phyloP scores from a whole-genome alignment of 768 basidiomycete species.

The Strobilomyces echinocephalus region DNA sequence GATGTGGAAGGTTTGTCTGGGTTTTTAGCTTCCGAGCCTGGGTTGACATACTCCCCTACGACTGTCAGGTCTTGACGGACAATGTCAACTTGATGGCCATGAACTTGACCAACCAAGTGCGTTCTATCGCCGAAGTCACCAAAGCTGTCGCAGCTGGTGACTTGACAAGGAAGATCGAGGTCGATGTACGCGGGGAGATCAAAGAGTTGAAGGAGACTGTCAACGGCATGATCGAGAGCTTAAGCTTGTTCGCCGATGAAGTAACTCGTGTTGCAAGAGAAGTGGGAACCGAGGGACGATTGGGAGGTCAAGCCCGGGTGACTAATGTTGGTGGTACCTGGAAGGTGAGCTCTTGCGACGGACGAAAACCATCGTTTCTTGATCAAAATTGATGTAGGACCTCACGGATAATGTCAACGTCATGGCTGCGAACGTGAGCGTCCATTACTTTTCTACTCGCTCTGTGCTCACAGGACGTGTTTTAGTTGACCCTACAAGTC shows the following conservation, averaged over 20 bases:
- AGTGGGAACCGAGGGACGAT: conserved; percentile 92
- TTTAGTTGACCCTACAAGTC: conserved; percentile 85
- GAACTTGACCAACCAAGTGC: conserved; percentile 88
- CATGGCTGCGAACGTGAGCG: conserved; percentile 85
- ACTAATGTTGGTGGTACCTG: conserved; percentile 94
- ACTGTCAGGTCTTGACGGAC: conserved; percentile 53
- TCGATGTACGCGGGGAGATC: conserved; percentile 91
- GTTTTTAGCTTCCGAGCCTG: background rate
- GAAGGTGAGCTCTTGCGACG: conserved; percentile 47
- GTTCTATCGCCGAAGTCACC: conserved; percentile 86
- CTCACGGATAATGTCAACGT: conserved; percentile 94
- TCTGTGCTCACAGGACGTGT: conserved; percentile 4
- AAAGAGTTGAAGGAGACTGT: conserved; percentile 87
- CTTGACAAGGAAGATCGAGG: conserved; percentile 87
- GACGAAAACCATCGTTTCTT: background rate
- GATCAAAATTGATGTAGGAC: conserved; percentile 40
- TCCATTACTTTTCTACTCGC: background rate
- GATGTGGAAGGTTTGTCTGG: conserved; percentile 74
- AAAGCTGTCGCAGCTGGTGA: conserved; percentile 94
- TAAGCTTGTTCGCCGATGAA: conserved; percentile 83
- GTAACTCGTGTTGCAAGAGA: conserved; percentile 86
- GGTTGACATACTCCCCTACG: conserved; percentile 10
- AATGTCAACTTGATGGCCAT: conserved; percentile 89
- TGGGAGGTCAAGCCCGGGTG: conserved; percentile 93
- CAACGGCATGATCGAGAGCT: conserved; percentile 88